Evolutionary conservation across 1,284 basidiomycete species (phyloP).

Genomic region (Ceratorhiza oryzae-sativae): DNA sequence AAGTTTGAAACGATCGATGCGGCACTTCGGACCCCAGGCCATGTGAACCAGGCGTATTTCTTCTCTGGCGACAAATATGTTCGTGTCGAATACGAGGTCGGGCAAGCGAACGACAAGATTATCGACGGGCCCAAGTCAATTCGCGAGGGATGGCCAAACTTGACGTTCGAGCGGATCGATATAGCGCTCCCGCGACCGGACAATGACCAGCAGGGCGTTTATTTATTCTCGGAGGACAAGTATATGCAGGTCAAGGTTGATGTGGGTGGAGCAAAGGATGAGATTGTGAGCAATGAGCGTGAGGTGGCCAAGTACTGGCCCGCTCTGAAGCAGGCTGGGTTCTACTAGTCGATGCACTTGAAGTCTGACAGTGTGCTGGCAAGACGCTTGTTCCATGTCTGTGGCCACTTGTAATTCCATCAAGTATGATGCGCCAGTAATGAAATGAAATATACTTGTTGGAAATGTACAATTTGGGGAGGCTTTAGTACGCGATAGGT

Average conservation of each 20-base stretch:
- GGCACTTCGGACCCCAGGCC: not conserved
- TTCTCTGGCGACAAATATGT: slow-evolving; percentile 14
- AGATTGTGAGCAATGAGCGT: not conserved
- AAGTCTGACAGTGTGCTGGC: not conserved
- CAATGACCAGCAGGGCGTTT: not conserved
- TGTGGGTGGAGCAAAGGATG: not conserved
- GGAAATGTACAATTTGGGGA: too few relatives aligned
- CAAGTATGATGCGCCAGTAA: too few relatives aligned
- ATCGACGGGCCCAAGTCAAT: slow-evolving; percentile 13
- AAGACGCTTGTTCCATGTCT: too few relatives aligned
- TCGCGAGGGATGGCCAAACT: not conserved
- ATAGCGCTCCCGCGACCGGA: slow-evolving; percentile 3
- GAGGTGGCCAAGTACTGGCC: slow-evolving; percentile 22
- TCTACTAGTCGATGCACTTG: not conserved
- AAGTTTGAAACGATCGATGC: slow-evolving; percentile 18
- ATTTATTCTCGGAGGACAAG: slow-evolving; percentile 2
- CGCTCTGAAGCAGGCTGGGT: slow-evolving; percentile 21
- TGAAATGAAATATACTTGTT: too few relatives aligned
- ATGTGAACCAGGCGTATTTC: slow-evolving; percentile 10
- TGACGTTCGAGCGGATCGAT: slow-evolving; percentile 6
- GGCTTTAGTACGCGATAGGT: too few relatives aligned
- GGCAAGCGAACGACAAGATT: not conserved
- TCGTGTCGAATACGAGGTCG: not conserved
- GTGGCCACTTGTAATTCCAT: too few relatives aligned
- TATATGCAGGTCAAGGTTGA: slow-evolving; percentile 16